phyloP scores from a whole-genome alignment of 306 rosid genomes.

The Acacia acuminata region DNA sequence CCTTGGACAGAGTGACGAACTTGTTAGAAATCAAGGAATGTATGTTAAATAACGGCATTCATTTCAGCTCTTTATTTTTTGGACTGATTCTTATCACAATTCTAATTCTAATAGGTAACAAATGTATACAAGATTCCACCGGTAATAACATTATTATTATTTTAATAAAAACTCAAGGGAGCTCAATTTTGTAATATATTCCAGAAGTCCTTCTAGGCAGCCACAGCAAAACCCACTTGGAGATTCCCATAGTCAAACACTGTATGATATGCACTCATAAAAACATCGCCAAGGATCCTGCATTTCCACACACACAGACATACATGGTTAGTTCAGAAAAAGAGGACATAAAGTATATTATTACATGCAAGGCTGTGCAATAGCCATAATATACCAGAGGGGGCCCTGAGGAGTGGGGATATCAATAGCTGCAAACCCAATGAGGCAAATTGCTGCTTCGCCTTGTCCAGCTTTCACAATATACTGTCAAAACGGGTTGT shows the following conservation, averaged over 20 bases:
- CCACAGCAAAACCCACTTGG: conserved; percentile 67
- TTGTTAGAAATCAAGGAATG: not conserved
- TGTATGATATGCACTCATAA: conserved; percentile 82
- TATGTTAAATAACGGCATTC: not conserved
- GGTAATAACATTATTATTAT: too few relatives aligned
- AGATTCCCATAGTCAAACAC: conserved; percentile 75
- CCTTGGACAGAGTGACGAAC: not conserved
- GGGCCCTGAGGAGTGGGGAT: conserved; percentile 78
- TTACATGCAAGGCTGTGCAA: not conserved
- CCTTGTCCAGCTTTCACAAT: conserved; percentile 72
- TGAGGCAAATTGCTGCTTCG: conserved; percentile 56
- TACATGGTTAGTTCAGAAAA: not conserved
- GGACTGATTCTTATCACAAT: not conserved
- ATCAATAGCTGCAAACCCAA: conserved; percentile 77
- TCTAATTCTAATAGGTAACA: not conserved
- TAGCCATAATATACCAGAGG: conserved; percentile 55
- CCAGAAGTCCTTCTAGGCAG: conserved; percentile 38
- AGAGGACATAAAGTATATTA: too few relatives aligned
- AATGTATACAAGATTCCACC: not conserved
- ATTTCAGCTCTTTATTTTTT: not conserved
- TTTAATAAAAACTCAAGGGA: too few relatives aligned
- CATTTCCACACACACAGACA: not conserved
- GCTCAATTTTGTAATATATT: not conserved
- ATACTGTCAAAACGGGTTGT: conserved; percentile 48
- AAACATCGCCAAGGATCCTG: conserved; percentile 92